A percentile compares a stretch with the other conserved stretches of the same genome.
Conservation (phyloP, 176 grass and related monocot genomes). For the Guadua angustifolia region DNA sequence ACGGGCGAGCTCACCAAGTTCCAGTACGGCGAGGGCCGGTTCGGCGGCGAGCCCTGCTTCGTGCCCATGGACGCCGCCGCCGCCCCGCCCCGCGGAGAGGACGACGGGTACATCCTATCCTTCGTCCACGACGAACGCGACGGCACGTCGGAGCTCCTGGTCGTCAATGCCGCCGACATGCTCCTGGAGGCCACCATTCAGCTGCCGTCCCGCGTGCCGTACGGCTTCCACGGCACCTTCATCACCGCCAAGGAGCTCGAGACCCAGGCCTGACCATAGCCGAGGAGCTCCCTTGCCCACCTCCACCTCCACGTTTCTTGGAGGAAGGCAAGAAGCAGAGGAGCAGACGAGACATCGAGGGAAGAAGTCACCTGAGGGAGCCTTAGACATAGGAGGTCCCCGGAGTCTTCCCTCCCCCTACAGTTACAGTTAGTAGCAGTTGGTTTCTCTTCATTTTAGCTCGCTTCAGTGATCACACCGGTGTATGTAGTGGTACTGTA, state of each 20-base stretch:
- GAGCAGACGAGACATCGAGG: conserved; percentile 7
- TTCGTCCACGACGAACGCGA: conserved; percentile 79
- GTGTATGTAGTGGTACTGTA: neutral
- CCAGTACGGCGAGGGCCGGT: conserved; percentile 65
- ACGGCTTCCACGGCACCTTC: conserved; percentile 94
- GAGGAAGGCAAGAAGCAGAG: conserved; percentile 35
- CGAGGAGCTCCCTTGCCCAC: neutral
- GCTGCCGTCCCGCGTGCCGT: conserved; percentile 85
- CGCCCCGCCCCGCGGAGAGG: conserved; percentile 54
- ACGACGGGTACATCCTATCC: conserved; percentile 81
- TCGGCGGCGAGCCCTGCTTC: conserved; percentile 95
- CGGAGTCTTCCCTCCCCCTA: conserved; percentile 40
- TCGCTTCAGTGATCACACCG: conserved; percentile 3
- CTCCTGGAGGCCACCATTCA: conserved; percentile 74
- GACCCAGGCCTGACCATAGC: conserved; percentile 59
- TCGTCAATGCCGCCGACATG: conserved; percentile 83
- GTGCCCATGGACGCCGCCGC: conserved; percentile 48
- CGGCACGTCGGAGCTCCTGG: conserved; percentile 74
- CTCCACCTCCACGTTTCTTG: conserved; percentile 54
- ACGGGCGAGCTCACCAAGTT: conserved; percentile 73
- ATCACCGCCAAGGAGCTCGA: conserved; percentile 61
- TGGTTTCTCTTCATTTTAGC: conserved; percentile 8
- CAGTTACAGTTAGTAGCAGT: conserved; percentile 45
- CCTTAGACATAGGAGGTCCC: conserved; percentile 39
- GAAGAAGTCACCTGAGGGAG: conserved; percentile 54